These are phyloP conservation scores for Aspergillus heteromorphus DNA, from an alignment of 495 filamentous ascomycete genomes.

Conservation along the genomic window DNA sequence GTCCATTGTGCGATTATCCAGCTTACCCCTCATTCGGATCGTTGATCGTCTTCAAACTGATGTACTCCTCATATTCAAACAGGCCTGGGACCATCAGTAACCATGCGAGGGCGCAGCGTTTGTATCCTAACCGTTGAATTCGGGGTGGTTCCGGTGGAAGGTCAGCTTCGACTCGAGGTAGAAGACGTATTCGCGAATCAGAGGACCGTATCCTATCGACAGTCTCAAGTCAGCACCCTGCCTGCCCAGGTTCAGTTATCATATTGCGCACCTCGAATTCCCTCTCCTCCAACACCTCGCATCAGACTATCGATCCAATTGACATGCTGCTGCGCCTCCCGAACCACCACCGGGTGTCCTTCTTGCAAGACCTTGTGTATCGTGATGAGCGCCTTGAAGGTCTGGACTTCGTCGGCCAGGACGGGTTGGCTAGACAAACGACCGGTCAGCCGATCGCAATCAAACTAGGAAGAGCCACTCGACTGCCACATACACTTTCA, in stretches of 20 bases:
- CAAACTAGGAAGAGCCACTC: neutral
- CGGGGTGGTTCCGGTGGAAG: constrained; percentile 93
- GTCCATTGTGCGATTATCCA: neutral
- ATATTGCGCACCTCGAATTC: constrained; percentile 58
- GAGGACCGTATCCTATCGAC: constrained; percentile 70
- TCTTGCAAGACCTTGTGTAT: constrained; percentile 97
- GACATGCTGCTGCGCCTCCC: constrained; percentile 82
- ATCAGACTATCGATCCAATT: constrained; percentile 92
- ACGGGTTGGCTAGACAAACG: constrained; percentile 71
- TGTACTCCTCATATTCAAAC: constrained; percentile 98
- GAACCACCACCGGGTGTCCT: constrained; percentile 80
- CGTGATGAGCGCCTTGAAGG: constrained; percentile 87
- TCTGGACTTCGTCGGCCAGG: constrained; percentile 90
- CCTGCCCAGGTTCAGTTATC: neutral
- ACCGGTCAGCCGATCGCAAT: constrained; percentile 3
- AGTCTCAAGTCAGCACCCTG: neutral
- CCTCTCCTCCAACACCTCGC: constrained; percentile 77
- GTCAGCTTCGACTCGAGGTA: constrained; percentile 87
- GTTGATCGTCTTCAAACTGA: constrained; percentile 95
- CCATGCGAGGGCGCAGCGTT: neutral
- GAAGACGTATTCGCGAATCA: constrained; percentile 93
- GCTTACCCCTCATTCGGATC: constrained; percentile 89
- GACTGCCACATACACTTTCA: constrained; percentile 77
- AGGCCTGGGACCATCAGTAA: constrained; percentile 46
- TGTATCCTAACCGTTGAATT: constrained; percentile 77